Conservation (phyloP, 2,329 filamentous ascomycete species). For the Magnaporthiopsis rhizophila region DNA sequence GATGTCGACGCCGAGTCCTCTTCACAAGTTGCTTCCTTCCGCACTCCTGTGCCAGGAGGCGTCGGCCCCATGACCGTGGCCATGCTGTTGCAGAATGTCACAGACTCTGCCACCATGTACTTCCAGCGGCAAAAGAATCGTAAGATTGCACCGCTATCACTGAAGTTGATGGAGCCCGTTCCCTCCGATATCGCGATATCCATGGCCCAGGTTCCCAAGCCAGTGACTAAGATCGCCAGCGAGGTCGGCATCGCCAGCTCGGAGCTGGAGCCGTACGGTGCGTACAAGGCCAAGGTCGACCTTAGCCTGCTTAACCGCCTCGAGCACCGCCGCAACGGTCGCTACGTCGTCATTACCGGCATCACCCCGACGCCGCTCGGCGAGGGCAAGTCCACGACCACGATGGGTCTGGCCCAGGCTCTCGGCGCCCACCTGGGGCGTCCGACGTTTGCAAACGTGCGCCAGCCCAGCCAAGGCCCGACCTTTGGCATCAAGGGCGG, state of each 20-base stretch:
- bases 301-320: conserved; percentile 74
- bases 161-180: conserved; percentile 72
- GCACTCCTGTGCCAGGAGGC: conserved; percentile 93
- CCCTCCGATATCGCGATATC: conserved; percentile 96
- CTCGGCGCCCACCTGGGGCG: conserved; percentile 81
- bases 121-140: conserved; percentile 78
- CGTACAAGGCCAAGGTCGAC: conserved; percentile 94
- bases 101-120: conserved; percentile 73
- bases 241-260: conserved; percentile 84
- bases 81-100: conserved; percentile 94
- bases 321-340: conserved; percentile 77
- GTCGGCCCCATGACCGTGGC: conserved; percentile 99
- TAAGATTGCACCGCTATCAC: conserved; percentile 70
- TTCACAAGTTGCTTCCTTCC: conserved; percentile 76
- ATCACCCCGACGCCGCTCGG: conserved; percentile 95
- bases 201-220: conserved; percentile 82
- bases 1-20: conserved; percentile 91
- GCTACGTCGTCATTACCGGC: conserved; percentile 87
- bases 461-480: conserved; percentile 92
- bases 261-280: conserved; percentile 89
- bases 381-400: conserved; percentile 97
- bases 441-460: conserved; percentile 90
- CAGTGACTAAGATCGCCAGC: conserved; percentile 72
- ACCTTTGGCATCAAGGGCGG: conserved; percentile 99
- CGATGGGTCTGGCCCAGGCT: conserved; percentile 89